Evolutionary conservation across 306 rosid genomes (phyloP).

Genomic region (Crotalaria pallida): DNA sequence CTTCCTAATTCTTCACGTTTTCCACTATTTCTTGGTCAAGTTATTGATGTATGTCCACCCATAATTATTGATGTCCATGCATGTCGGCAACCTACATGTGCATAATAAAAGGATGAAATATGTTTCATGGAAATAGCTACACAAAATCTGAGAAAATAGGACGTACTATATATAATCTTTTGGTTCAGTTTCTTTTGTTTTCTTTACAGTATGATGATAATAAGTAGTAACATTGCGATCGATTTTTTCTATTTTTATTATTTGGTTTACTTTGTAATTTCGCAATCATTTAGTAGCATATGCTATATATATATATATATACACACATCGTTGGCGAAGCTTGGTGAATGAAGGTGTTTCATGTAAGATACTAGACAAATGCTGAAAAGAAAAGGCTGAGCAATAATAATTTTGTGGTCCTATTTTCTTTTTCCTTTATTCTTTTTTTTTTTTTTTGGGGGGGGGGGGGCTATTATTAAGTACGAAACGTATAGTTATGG

Average conservation of each 20-base stretch:
- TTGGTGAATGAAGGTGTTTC: slow-evolving; percentile 19
- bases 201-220: not conserved
- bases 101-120: not conserved
- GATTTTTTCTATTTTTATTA: not conserved
- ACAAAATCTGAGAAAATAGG: not conserved
- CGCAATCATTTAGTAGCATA: slow-evolving; percentile 16
- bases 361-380: slow-evolving; percentile 20
- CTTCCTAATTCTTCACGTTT: not conserved
- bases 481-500: no score
- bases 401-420: slow-evolving; percentile 28
- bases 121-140: not conserved
- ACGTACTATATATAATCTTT: not conserved
- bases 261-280: not conserved
- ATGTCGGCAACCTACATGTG: not conserved
- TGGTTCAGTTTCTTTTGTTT: slow-evolving; percentile 22
- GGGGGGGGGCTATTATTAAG: no score
- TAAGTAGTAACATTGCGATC: no score
- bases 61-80: not conserved
- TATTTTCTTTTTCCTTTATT: slow-evolving; percentile 6
- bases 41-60: not conserved
- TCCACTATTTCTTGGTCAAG: not conserved
- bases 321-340: not conserved
- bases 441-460: no score
- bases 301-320: not conserved
- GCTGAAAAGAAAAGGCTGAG: slow-evolving; percentile 18